These are phyloP conservation scores for Centella asiatica DNA, from an alignment of 129 eudicot species.

Conservation along the genomic window DNA sequence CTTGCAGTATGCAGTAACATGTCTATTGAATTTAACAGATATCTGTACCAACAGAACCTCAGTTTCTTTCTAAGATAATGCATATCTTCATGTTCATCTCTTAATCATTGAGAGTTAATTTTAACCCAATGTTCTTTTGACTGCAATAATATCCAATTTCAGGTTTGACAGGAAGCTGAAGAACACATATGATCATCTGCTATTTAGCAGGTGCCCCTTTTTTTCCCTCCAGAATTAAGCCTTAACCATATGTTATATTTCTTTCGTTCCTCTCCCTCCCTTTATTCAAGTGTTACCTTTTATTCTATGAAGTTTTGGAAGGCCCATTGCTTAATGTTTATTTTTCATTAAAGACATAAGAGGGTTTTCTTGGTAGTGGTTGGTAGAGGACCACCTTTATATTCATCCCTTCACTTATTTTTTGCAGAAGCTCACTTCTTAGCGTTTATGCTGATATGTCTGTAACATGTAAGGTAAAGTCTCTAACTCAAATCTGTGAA, in stretches of 20 bases:
- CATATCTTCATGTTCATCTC: background rate
- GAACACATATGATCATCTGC: conserved; percentile 89
- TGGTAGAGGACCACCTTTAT: background rate
- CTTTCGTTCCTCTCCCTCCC: too few relatives aligned
- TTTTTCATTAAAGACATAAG: too few relatives aligned
- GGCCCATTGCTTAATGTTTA: too few relatives aligned
- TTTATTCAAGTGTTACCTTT: too few relatives aligned
- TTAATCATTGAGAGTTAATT: background rate
- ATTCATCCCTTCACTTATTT: background rate
- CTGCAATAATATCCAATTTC: conserved; percentile 26
- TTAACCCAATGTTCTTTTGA: conserved; percentile 1
- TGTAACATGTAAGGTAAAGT: conserved; percentile 84
- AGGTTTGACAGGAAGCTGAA: conserved; percentile 95
- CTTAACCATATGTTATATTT: background rate
- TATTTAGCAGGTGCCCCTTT: conserved; percentile 61
- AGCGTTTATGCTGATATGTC: conserved; percentile 99
- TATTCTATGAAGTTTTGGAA: too few relatives aligned
- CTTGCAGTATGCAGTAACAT: background rate
- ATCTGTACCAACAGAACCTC: background rate
- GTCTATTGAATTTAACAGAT: background rate
- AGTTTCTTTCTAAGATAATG: background rate
- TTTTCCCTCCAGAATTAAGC: background rate
- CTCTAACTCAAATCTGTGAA: background rate
- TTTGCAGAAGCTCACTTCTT: conserved; percentile 84
- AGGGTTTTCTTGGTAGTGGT: background rate